Evolutionary conservation across 768 basidiomycete genomes (phyloP).

Genomic region (Trametes villosa): DNA sequence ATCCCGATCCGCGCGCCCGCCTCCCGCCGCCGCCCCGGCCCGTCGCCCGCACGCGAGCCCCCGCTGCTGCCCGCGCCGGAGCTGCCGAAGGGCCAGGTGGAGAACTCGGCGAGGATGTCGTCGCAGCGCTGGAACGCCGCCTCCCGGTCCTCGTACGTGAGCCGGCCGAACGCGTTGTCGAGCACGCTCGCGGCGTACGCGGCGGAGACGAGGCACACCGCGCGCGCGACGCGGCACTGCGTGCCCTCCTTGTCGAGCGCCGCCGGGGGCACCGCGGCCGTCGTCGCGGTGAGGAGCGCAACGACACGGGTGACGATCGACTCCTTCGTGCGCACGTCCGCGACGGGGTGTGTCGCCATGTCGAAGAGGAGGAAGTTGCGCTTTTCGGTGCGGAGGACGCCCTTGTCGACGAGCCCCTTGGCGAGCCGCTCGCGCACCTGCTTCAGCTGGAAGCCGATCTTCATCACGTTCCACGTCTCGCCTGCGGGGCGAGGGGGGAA

Average conservation of each 20-base stretch:
- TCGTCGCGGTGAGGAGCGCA: conserved; percentile 79
- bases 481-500: conserved; percentile 49
- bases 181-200: conserved; percentile 95
- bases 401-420: conserved; percentile 97
- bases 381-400: conserved; percentile 97
- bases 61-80: conserved; percentile 25
- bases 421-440: conserved; percentile 97
- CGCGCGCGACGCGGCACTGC: conserved; percentile 78
- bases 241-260: conserved; percentile 80
- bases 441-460: conserved; percentile 98
- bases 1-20: conserved; percentile 52
- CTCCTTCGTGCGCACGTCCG: conserved; percentile 91
- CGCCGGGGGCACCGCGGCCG: conserved; percentile 73
- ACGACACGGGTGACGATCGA: conserved; percentile 77
- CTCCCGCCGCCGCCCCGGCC: conserved; percentile 39
- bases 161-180: conserved; percentile 88
- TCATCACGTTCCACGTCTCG: conserved; percentile 99
- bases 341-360: conserved; percentile 99
- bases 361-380: conserved; percentile 98
- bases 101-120: conserved; percentile 91
- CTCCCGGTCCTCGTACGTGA: conserved; percentile 93
- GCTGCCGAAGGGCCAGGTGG: conserved; percentile 83
- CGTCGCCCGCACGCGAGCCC: conserved; percentile 1
- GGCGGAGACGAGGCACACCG: conserved; percentile 86
- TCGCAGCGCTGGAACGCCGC: conserved; percentile 92